A percentile compares a stretch with the other conserved stretches of the same genome.
These are phyloP conservation scores for Epichloe brachyelytri DNA, from an alignment of 2,329 filamentous ascomycete species.

Conservation along the genomic window DNA sequence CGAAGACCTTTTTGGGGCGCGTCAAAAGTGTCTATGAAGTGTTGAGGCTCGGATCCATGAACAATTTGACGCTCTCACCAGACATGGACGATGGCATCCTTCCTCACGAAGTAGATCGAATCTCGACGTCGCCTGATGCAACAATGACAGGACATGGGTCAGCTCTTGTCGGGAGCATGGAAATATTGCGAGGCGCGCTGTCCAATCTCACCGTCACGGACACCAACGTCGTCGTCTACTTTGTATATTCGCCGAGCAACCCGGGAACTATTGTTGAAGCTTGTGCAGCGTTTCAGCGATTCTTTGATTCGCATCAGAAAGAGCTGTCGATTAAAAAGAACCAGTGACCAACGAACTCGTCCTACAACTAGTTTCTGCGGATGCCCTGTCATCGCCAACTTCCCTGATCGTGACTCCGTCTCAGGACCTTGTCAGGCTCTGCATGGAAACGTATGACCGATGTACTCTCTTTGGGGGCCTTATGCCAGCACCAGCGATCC, in stretches of 20 bases:
- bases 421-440: constrained; percentile 46
- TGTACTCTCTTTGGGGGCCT: constrained; percentile 46
- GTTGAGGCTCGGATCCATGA: constrained; percentile 57
- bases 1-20: constrained; percentile 52
- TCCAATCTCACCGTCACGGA: constrained; percentile 28
- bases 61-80: constrained; percentile 29
- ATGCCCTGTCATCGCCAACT: constrained; percentile 50
- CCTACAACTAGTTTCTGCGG: constrained; percentile 60
- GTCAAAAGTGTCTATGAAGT: constrained; percentile 61
- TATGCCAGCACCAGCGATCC: constrained; percentile 55
- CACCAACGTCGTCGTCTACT: constrained; percentile 62
- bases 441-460: constrained; percentile 66
- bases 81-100: constrained; percentile 33
- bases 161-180: constrained; percentile 35
- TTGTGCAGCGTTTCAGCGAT: constrained; percentile 59
- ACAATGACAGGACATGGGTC: constrained; percentile 29
- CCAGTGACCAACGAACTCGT: constrained; percentile 51
- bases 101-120: constrained; percentile 35
- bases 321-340: constrained; percentile 28
- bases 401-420: constrained; percentile 50
- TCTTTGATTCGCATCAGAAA: constrained; percentile 48
- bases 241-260: constrained; percentile 55
- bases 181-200: constrained; percentile 33
- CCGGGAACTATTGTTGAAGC: constrained; percentile 53
- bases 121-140: constrained; percentile 27